Evolutionary conservation across 129 eudicot genomes (phyloP).

Genomic region (Saposhnikovia divaricata): DNA sequence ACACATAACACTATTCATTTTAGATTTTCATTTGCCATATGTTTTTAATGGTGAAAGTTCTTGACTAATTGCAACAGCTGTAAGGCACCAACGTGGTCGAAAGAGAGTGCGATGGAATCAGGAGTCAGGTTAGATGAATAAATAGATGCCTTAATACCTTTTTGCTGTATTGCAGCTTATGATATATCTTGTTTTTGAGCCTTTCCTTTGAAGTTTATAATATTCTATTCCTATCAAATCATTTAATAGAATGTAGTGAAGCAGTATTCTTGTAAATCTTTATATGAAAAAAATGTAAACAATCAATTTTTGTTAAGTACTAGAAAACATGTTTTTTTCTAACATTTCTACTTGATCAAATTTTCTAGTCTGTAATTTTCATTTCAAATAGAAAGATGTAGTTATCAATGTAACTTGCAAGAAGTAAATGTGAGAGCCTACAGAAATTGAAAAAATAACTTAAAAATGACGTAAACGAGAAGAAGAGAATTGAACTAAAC

Average conservation of each 20-base stretch:
- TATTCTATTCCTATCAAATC: not conserved
- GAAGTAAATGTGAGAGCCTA: not conserved
- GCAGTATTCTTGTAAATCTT: not conserved
- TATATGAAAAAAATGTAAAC: not conserved
- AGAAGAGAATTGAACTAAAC: not conserved
- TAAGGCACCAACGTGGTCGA: conserved; percentile 26
- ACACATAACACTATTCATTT: not conserved
- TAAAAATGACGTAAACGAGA: not conserved
- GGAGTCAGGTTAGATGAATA: conserved; percentile 49
- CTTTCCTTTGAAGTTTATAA: not conserved
- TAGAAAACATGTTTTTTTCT: not conserved
- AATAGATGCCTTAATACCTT: not conserved
- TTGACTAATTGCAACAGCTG: conserved; percentile 28
- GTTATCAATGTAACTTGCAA: not conserved
- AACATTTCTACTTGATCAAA: not conserved
- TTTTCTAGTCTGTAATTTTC: not conserved
- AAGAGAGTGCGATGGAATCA: conserved; percentile 75
- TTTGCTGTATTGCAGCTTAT: not conserved
- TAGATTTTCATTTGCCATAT: not conserved
- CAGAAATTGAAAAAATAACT: not conserved
- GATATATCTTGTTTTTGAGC: not conserved
- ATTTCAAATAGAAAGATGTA: not conserved
- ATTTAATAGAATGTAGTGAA: not conserved
- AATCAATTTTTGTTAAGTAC: not conserved
- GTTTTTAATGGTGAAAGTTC: not conserved